Evolutionary conservation across 2,329 filamentous ascomycete species (phyloP).

Genomic region (Bipolaris oryzae): DNA sequence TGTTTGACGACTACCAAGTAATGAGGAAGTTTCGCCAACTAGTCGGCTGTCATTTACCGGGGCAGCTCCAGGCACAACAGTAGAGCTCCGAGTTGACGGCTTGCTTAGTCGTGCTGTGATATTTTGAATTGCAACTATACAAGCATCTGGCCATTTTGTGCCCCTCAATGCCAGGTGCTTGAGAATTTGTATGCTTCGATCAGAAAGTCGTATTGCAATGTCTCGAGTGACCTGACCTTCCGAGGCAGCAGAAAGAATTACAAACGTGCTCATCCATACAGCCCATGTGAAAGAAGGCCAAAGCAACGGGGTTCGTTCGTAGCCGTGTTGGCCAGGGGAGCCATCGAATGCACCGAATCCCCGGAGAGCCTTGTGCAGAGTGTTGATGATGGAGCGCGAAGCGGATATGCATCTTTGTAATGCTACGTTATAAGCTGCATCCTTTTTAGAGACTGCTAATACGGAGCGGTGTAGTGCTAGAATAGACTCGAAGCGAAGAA

Average conservation of each 20-base stretch:
- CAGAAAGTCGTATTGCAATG: constrained; percentile 23
- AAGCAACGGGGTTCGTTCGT: constrained; percentile 28
- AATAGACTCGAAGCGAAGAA: constrained; percentile 32
- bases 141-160: constrained; percentile 36
- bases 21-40: neutral
- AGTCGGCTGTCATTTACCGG: neutral
- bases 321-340: constrained; percentile 28
- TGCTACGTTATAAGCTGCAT: constrained; percentile 29
- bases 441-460: constrained; percentile 29
- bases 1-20: neutral
- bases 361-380: constrained; percentile 28
- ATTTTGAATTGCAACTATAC: constrained; percentile 31
- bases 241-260: constrained; percentile 29
- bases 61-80: constrained; percentile 2
- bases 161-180: constrained; percentile 30
- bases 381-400: constrained; percentile 34
- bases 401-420: constrained; percentile 33
- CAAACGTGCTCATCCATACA: constrained; percentile 34
- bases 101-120: constrained; percentile 21
- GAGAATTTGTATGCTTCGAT: constrained; percentile 28
- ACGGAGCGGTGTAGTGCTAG: constrained; percentile 32
- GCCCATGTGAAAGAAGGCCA: constrained; percentile 40
- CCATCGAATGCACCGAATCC: constrained; percentile 33
- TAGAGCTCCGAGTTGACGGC: constrained; percentile 14
- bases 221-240: constrained; percentile 28